Evolutionary conservation across 2,329 filamentous ascomycete genomes (phyloP).

Genomic region (Talaromyces sp.): DNA sequence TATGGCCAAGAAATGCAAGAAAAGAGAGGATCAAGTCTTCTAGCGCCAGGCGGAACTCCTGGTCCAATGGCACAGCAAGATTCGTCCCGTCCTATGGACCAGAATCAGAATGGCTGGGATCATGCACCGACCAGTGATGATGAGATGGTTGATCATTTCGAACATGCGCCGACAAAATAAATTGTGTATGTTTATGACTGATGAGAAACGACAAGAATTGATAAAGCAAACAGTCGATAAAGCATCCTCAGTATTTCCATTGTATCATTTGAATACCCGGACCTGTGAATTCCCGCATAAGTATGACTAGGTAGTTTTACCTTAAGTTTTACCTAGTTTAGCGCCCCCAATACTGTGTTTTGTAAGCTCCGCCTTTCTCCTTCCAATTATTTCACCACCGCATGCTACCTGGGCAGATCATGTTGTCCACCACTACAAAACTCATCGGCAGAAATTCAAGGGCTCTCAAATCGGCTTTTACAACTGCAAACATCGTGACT

Average conservation of each 20-base stretch:
- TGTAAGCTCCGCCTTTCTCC: no score
- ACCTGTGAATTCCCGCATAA: no score
- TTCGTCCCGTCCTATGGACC: slow-evolving; percentile 10
- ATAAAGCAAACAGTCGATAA: neutral
- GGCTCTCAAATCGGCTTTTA: no score
- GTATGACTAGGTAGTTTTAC: no score
- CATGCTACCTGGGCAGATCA: no score
- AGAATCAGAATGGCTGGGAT: slow-evolving; percentile 10
- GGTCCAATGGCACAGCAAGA: neutral
- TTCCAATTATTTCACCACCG: no score
- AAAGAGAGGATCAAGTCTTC: slow-evolving; percentile 27
- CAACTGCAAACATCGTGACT: no score
- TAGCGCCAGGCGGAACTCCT: slow-evolving; percentile 5
- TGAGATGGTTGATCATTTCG: slow-evolving; percentile 16
- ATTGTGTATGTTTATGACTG: slow-evolving; percentile 10
- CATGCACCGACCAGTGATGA: slow-evolving; percentile 9
- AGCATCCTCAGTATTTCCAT: neutral
- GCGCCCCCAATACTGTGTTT: no score
- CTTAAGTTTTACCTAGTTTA: no score
- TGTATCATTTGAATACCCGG: neutral
- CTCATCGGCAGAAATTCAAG: no score
- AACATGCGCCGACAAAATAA: slow-evolving; percentile 5
- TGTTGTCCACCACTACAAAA: no score
- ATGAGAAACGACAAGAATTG: slow-evolving; percentile 11
- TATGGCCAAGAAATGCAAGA: slow-evolving; percentile 46